Percentiles rank a stretch among this genome's conserved stretches.
Conservation (phyloP, 352 stramenopile genomes). For the Pythium plurisporium region DNA sequence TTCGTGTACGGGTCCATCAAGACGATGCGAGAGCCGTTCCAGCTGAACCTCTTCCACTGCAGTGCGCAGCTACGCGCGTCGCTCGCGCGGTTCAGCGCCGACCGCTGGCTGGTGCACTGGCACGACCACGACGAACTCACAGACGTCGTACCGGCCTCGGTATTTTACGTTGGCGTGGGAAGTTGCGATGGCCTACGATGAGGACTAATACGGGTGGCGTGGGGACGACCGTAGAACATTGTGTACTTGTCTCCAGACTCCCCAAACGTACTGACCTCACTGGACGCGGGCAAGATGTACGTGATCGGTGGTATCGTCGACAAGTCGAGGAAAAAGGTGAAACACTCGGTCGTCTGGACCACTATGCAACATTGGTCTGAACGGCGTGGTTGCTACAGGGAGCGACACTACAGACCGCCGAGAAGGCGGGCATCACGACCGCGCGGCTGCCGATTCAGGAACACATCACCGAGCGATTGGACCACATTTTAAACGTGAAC, state of each 20-base stretch:
- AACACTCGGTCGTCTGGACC: conserved; percentile 7
- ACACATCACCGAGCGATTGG: conserved; percentile 51
- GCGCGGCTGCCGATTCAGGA: conserved; percentile 72
- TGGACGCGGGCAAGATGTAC: conserved; percentile 68
- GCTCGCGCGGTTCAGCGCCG: conserved; percentile 59
- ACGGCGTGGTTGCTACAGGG: conserved; percentile 12
- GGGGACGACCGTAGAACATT: conserved; percentile 25
- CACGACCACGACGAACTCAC: conserved; percentile 30
- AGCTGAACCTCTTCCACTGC: conserved; percentile 56
- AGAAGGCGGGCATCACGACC: conserved; percentile 42
- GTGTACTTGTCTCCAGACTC: conserved; percentile 79
- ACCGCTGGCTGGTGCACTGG: conserved; percentile 60
- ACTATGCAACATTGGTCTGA: no score
- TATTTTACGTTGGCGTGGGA: neutral
- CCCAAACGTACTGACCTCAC: conserved; percentile 47
- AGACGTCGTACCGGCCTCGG: conserved; percentile 31
- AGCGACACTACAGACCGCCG: conserved; percentile 48
- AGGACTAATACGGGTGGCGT: no score
- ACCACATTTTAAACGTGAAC: conserved; percentile 83
- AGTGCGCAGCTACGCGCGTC: conserved; percentile 39
- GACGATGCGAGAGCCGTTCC: conserved; percentile 57
- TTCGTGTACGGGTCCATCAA: conserved; percentile 65
- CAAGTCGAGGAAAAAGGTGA: conserved; percentile 62
- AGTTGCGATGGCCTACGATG: no score
- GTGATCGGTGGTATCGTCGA: conserved; percentile 82